Evolutionary conservation across 176 grass and related monocot species (phyloP).

Genomic region (Musa itinerans): DNA sequence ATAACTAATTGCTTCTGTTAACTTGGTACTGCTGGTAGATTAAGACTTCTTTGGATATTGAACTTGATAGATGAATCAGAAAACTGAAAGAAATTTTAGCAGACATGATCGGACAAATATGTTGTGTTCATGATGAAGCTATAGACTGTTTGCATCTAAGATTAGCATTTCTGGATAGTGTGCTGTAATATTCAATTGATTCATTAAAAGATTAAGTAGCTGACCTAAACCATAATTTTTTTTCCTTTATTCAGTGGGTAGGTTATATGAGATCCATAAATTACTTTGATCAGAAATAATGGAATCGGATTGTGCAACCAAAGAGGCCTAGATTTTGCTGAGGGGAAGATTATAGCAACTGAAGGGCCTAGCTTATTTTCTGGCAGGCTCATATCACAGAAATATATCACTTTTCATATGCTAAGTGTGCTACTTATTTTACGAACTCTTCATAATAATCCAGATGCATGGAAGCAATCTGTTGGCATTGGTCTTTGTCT

Average conservation of each 20-base stretch:
- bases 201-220: neutral
- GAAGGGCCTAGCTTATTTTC: neutral
- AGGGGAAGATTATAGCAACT: neutral
- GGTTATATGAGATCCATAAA: neutral
- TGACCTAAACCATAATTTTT: neutral
- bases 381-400: too few relatives aligned
- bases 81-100: neutral
- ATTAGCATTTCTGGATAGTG: too few relatives aligned
- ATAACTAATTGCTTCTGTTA: neutral
- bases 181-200: too few relatives aligned
- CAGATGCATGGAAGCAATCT: too few relatives aligned
- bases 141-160: too few relatives aligned
- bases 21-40: neutral
- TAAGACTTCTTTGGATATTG: neutral
- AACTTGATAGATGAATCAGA: neutral
- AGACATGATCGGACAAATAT: neutral
- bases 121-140: too few relatives aligned
- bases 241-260: neutral
- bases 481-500: too few relatives aligned
- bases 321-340: neutral
- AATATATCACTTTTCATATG: neutral
- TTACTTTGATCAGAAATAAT: neutral
- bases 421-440: neutral
- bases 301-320: neutral
- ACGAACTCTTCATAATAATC: neutral